phyloP scores from a whole-genome alignment of 2,329 filamentous ascomycete species.

The Diplodia corticola region DNA sequence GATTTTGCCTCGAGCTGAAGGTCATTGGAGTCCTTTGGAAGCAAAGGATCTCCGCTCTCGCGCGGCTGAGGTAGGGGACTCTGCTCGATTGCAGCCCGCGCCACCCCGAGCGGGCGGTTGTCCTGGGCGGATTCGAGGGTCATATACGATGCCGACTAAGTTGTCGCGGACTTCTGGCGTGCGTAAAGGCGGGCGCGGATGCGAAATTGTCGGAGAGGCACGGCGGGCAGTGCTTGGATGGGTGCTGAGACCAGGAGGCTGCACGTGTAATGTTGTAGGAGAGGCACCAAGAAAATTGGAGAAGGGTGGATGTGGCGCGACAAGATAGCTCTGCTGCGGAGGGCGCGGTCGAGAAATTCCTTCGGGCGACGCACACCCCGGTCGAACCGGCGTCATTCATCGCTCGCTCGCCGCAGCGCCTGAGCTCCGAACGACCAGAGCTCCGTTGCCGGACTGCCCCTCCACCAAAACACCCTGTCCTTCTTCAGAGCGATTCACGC shows the following conservation, averaged over 20 bases:
- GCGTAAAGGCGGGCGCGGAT: background rate
- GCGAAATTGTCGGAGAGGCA: background rate
- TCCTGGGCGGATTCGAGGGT: conserved; percentile 37
- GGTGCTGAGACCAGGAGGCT: background rate
- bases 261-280: background rate
- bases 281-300: background rate
- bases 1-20: conserved; percentile 39
- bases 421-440: conserved; percentile 5
- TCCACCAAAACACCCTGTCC: background rate
- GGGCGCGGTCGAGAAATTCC: conserved; percentile 14
- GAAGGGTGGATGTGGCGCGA: background rate
- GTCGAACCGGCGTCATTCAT: conserved; percentile 6
- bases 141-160: conserved; percentile 31
- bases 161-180: background rate
- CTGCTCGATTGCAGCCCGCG: conserved; percentile 31
- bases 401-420: background rate
- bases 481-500: background rate
- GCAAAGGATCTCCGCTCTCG: conserved; percentile 60
- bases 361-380: conserved; percentile 1
- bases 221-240: background rate
- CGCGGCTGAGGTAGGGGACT: conserved; percentile 53
- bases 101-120: conserved; percentile 34
- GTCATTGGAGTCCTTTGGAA: conserved; percentile 47
- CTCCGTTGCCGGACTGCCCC: background rate
- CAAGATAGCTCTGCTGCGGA: background rate